A percentile compares a stretch with the other conserved stretches of the same genome.
phyloP scores from a whole-genome alignment of 345 rosid genomes.

The Mercurialis annua region DNA sequence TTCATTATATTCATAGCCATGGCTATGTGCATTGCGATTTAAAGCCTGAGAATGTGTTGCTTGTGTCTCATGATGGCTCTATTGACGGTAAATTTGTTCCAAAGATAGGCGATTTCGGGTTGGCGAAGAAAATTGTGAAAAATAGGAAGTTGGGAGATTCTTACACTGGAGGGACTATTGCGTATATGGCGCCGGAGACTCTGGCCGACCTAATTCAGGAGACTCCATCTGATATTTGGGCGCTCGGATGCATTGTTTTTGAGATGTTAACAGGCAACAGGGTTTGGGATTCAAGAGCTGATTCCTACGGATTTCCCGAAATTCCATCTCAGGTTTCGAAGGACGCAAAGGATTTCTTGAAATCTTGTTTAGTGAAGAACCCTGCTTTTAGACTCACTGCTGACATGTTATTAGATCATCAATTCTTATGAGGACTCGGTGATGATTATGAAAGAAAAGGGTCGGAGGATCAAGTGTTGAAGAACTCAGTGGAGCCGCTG shows the following conservation, averaged over 20 bases:
- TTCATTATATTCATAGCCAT: slow-evolving; percentile 49
- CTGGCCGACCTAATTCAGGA: slow-evolving; percentile 53
- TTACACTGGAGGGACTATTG: slow-evolving; percentile 55
- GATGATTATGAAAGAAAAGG: not conserved
- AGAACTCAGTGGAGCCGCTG: slow-evolving; percentile 1
- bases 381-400: too few relatives aligned
- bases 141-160: slow-evolving; percentile 20
- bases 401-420: slow-evolving; percentile 69
- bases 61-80: slow-evolving; percentile 37
- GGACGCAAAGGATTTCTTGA: slow-evolving; percentile 48
- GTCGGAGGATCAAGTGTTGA: too few relatives aligned
- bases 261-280: too few relatives aligned
- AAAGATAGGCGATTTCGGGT: slow-evolving; percentile 75
- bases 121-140: slow-evolving; percentile 42
- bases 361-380: too few relatives aligned
- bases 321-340: slow-evolving; percentile 57
- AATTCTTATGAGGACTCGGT: slow-evolving; percentile 45
- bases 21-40: slow-evolving; percentile 77
- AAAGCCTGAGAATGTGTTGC: slow-evolving; percentile 54
- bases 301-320: slow-evolving; percentile 45
- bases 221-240: slow-evolving; percentile 74
- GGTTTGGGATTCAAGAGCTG: slow-evolving; percentile 52
- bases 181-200: slow-evolving; percentile 74
- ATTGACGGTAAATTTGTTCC: not conserved
- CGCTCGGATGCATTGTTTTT: too few relatives aligned